Conservation (phyloP, 345 rosid species). For the Isatis tinctoria region DNA sequence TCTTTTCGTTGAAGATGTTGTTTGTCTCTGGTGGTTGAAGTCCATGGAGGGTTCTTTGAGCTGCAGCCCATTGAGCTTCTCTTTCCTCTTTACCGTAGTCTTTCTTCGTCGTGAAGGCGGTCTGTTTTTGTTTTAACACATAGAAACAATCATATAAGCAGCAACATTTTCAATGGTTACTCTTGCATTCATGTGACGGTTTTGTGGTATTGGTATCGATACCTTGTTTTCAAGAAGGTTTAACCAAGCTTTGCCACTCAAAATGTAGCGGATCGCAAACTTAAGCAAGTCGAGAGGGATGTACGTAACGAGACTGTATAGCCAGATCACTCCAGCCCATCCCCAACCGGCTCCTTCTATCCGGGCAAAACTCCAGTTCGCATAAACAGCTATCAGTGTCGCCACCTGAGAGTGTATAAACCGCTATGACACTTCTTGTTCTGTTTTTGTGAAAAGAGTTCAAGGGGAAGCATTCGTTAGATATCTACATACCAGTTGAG, state of each 20-base stretch:
- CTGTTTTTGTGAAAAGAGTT: neutral
- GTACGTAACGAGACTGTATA: slow-evolving; percentile 67
- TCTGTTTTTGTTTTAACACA: slow-evolving; percentile 35
- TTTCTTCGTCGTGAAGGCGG: slow-evolving; percentile 89
- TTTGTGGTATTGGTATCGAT: neutral
- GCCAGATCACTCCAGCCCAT: slow-evolving; percentile 97
- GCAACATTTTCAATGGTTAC: neutral
- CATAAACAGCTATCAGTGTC: slow-evolving; percentile 76
- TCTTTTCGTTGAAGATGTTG: slow-evolving; percentile 52
- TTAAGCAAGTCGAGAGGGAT: slow-evolving; percentile 78
- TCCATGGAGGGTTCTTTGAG: slow-evolving; percentile 91
- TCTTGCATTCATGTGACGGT: neutral
- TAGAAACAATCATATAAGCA: neutral
- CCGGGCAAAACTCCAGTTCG: slow-evolving; percentile 69
- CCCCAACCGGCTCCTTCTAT: slow-evolving; percentile 85
- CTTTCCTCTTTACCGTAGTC: slow-evolving; percentile 89
- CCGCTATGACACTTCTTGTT: neutral
- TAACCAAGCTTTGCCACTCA: slow-evolving; percentile 88
- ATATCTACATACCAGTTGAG: slow-evolving; percentile 59
- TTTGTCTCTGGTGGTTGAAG: slow-evolving; percentile 69
- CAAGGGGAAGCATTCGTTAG: neutral
- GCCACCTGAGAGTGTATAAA: slow-evolving; percentile 48
- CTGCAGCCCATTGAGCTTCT: slow-evolving; percentile 95
- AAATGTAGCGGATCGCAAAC: slow-evolving; percentile 56
- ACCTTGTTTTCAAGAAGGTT: slow-evolving; percentile 82